Evolutionary conservation across 2,329 filamentous ascomycete genomes (phyloP).

Genomic region (Fragosphaeria purpurea): DNA sequence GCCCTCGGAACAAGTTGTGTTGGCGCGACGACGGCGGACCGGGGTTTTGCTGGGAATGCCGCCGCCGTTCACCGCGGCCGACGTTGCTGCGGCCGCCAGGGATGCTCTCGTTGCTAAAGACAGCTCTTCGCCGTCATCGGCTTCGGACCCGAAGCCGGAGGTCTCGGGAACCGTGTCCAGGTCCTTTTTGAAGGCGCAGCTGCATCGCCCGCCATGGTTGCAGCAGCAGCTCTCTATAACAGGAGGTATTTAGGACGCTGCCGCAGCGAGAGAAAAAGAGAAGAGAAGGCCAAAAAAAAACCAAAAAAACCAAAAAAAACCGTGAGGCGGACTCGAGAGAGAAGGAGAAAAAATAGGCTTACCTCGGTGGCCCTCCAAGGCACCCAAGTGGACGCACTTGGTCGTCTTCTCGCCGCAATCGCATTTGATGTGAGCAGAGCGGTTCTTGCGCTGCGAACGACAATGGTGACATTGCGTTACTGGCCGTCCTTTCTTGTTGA

Average conservation of each 20-base stretch:
- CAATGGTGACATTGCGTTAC: conserved; percentile 98
- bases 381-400: conserved; percentile 51
- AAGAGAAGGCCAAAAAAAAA: neutral
- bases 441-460: conserved; percentile 90
- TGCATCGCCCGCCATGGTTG: conserved; percentile 58
- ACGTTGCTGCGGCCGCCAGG: neutral
- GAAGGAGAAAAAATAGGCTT: conserved; percentile 15
- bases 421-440: conserved; percentile 88
- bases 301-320: too few species aligned
- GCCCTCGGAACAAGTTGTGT: conserved; percentile 52
- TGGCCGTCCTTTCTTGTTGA: conserved; percentile 94
- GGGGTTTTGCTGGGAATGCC: conserved; percentile 26
- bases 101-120: neutral
- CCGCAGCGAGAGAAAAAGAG: neutral
- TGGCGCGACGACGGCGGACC: conserved; percentile 30
- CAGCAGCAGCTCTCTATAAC: conserved; percentile 56
- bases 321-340: too few species aligned
- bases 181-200: conserved; percentile 55
- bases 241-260: conserved; percentile 1
- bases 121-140: conserved; percentile 15
- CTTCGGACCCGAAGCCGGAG: conserved; percentile 30
- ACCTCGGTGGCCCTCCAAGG: conserved; percentile 50
- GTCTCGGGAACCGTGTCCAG: conserved; percentile 53
- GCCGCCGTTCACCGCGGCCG: conserved; percentile 17
- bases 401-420: conserved; percentile 91